phyloP scores from a whole-genome alignment of 73 alveolate species.

The Halteria grandinella region DNA sequence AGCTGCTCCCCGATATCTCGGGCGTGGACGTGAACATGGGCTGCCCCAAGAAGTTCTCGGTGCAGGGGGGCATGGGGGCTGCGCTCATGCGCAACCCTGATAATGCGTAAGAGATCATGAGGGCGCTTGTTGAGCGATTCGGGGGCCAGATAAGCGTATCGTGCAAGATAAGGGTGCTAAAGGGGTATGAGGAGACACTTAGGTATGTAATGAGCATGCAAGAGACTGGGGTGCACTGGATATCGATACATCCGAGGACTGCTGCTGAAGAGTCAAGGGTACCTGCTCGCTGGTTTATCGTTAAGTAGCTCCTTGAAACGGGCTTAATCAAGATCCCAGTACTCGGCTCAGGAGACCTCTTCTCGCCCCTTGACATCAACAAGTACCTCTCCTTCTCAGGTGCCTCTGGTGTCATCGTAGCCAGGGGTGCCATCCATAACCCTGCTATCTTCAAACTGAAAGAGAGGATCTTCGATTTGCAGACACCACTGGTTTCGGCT shows the following conservation, averaged over 20 bases:
- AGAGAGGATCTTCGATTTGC: not conserved
- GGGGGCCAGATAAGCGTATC: slow-evolving; percentile 42
- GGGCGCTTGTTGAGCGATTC: slow-evolving; percentile 18
- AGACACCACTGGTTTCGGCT: not conserved
- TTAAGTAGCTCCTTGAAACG: slow-evolving; percentile 35
- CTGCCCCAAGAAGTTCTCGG: slow-evolving; percentile 85
- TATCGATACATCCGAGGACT: slow-evolving; percentile 65
- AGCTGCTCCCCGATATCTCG: slow-evolving; percentile 47
- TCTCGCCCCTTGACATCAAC: slow-evolving; percentile 67
- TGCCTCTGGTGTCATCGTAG: slow-evolving; percentile 45
- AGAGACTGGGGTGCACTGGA: slow-evolving; percentile 53
- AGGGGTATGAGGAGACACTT: slow-evolving; percentile 34
- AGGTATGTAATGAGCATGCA: slow-evolving; percentile 63
- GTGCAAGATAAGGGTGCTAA: slow-evolving; percentile 79
- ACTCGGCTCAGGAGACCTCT: slow-evolving; percentile 79
- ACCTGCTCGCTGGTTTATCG: slow-evolving; percentile 76
- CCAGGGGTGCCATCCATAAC: slow-evolving; percentile 70
- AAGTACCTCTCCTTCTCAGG: slow-evolving; percentile 36
- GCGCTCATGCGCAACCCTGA: slow-evolving; percentile 67
- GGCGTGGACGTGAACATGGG: slow-evolving; percentile 86
- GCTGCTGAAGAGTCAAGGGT: slow-evolving; percentile 75
- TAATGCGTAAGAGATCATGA: slow-evolving; percentile 45
- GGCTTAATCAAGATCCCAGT: slow-evolving; percentile 67
- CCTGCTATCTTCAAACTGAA: slow-evolving; percentile 36
- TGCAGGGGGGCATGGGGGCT: slow-evolving; percentile 84